Conservation (phyloP, 2,329 filamentous ascomycete species). For the Penicillium sp. region DNA sequence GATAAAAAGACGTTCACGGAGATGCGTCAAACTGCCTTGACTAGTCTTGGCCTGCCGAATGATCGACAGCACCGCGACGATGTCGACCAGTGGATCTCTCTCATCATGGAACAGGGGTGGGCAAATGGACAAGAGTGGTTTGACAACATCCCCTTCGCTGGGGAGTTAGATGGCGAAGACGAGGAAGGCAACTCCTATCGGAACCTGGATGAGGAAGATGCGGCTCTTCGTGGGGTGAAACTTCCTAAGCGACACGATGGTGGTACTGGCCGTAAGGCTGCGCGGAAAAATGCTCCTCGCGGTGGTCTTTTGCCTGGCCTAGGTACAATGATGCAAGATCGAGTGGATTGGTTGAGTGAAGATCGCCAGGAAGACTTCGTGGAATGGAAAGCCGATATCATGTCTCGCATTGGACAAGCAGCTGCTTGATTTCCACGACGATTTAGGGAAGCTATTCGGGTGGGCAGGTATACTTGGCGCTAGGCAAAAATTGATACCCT, state of each 20-base stretch:
- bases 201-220: constrained; percentile 37
- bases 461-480: constrained; percentile 2
- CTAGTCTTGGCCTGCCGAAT: constrained; percentile 43
- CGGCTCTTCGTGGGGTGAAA: constrained; percentile 24
- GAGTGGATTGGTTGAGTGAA: constrained; percentile 52
- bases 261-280: constrained; percentile 14
- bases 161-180: constrained; percentile 39
- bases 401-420: constrained; percentile 38
- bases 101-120: constrained; percentile 56
- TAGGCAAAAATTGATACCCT: constrained; percentile 27
- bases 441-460: background rate
- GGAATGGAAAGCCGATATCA: constrained; percentile 49
- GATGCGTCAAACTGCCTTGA: constrained; percentile 44
- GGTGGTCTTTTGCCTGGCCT: constrained; percentile 50
- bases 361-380: constrained; percentile 47
- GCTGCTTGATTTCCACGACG: constrained; percentile 15
- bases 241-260: constrained; percentile 32
- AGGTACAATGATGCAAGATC: constrained; percentile 57
- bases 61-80: constrained; percentile 51
- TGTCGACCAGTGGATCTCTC: constrained; percentile 65
- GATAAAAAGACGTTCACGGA: constrained; percentile 48
- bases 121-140: constrained; percentile 70
- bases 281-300: constrained; percentile 24
- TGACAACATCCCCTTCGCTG: constrained; percentile 54
- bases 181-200: constrained; percentile 39